phyloP scores from a whole-genome alignment of 345 rosid species.

The Citrus sinensis region DVS_A1.0 CM039162.1:18102501-18103000 shows the following conservation, averaged over 20 bases:
- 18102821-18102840: constrained; percentile 48
- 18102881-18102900: constrained; percentile 19
- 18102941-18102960: neutral
- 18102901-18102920: neutral
- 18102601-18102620: constrained; percentile 58
- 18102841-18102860: constrained; percentile 33
- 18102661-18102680: neutral
- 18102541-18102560: constrained; percentile 43
- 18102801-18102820: constrained; percentile 59
- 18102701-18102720: neutral
- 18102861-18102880: constrained; percentile 26
- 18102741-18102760: constrained; percentile 43
- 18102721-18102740: constrained; percentile 71
- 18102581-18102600: constrained; percentile 58
- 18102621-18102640: constrained; percentile 49
- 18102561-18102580: constrained; percentile 39
- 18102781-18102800: constrained; percentile 58
- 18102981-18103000: neutral
- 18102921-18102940: neutral
- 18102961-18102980: neutral
- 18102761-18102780: constrained; percentile 54
- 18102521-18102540: constrained; percentile 52
- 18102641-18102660: constrained; percentile 31
- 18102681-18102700: neutral
- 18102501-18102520: constrained; percentile 78